Evolutionary conservation across 306 rosid species (phyloP).

Genomic region (Citrullus colocynthis): DNA sequence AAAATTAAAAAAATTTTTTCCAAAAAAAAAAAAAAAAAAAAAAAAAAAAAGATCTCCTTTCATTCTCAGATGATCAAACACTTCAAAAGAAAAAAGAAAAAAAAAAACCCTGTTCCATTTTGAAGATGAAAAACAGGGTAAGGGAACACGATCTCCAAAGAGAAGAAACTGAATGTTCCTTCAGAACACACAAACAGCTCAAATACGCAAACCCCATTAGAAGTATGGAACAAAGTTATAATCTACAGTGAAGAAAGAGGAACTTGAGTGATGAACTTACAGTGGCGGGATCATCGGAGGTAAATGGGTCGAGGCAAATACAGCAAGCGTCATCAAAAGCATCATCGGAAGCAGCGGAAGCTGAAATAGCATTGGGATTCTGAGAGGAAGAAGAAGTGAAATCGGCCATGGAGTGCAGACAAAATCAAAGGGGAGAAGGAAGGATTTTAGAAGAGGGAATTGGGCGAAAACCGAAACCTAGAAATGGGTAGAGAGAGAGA

Average conservation of each 20-base stretch:
- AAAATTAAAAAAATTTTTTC: too few species aligned
- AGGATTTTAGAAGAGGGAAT: neutral
- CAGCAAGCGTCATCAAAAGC: neutral
- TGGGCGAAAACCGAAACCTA: neutral
- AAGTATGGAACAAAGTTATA: too few species aligned
- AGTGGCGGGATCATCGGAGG: neutral
- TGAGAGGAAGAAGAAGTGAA: neutral
- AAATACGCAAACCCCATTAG: too few species aligned
- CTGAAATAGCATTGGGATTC: neutral
- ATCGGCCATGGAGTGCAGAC: neutral
- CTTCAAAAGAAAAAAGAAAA: neutral
- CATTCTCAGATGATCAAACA: too few species aligned
- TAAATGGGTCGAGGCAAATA: neutral
- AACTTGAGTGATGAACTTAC: neutral
- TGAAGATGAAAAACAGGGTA: neutral
- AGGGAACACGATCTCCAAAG: neutral
- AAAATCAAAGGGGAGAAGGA: neutral
- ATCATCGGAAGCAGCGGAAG: neutral
- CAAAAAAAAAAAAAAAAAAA: too few species aligned
- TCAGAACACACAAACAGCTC: too few species aligned
- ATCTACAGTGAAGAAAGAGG: neutral
- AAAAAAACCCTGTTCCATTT: too few species aligned
- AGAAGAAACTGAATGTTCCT: neutral
- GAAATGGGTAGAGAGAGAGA: neutral
- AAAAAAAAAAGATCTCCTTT: too few species aligned